phyloP scores from a whole-genome alignment of 192 early-diverging fungal genomes.

The Thoreauomyces humboldtii region DNA sequence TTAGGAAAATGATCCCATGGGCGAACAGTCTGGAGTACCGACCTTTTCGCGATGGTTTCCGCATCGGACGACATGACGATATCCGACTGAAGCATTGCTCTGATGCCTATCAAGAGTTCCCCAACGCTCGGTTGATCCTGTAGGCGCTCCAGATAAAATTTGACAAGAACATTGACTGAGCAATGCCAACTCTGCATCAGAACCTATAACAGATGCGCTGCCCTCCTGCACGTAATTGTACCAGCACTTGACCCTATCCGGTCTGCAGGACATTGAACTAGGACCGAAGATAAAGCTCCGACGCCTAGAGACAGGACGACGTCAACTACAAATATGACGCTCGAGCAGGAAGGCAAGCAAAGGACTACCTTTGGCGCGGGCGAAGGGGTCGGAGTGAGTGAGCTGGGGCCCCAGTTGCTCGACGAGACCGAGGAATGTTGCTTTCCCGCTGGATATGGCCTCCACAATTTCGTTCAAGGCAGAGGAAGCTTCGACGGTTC shows the following conservation, averaged over 20 bases:
- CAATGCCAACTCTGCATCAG: neutral
- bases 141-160: slow-evolving; percentile 45
- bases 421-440: slow-evolving; percentile 52
- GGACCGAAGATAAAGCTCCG: slow-evolving; percentile 53
- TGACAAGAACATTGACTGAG: slow-evolving; percentile 33
- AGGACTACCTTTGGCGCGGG: slow-evolving; percentile 77
- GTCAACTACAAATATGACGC: neutral
- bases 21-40: neutral
- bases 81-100: slow-evolving; percentile 32
- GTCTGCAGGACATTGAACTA: slow-evolving; percentile 33
- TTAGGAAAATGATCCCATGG: no score
- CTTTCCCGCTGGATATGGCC: neutral
- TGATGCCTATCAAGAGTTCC: slow-evolving; percentile 40
- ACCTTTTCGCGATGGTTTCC: slow-evolving; percentile 17
- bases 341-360: neutral
- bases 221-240: neutral
- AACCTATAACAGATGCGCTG: neutral
- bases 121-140: slow-evolving; percentile 43
- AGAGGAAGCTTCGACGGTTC: neutral
- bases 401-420: slow-evolving; percentile 72
- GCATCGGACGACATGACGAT: slow-evolving; percentile 20
- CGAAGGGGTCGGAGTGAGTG: slow-evolving; percentile 78
- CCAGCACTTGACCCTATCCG: slow-evolving; percentile 46
- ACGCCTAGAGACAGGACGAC: slow-evolving; percentile 10
- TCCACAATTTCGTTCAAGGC: neutral